A percentile compares a stretch with the other conserved stretches of the same genome.
phyloP scores from a whole-genome alignment of 2,329 filamentous ascomycete genomes.

The Sarocladium strictum region DNA sequence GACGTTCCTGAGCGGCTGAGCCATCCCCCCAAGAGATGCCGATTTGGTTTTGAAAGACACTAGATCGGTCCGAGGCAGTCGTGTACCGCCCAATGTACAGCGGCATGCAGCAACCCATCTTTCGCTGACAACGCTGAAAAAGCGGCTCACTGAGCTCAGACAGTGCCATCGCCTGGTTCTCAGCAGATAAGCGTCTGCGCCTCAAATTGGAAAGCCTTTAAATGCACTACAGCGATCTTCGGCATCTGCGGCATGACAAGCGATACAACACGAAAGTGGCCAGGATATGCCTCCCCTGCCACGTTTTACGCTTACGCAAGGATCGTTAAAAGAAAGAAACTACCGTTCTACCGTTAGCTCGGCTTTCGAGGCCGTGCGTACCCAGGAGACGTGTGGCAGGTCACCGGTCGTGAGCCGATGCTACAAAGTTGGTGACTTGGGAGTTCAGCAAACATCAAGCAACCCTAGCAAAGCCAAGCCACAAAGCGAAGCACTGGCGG shows the following conservation, averaged over 20 bases:
- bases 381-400: background rate
- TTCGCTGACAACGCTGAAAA: background rate
- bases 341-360: slow-evolving; percentile 4
- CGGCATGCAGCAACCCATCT: background rate
- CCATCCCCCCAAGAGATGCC: background rate
- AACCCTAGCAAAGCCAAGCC: no score
- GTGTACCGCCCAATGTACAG: background rate
- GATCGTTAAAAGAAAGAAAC: background rate
- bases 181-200: background rate
- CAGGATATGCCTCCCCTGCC: background rate
- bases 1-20: slow-evolving; percentile 50
- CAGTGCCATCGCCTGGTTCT: background rate
- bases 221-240: no score
- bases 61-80: background rate
- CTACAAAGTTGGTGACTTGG: no score
- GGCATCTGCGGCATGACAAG: background rate
- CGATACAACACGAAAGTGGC: background rate
- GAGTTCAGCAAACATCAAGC: background rate
- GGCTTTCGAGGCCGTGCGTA: slow-evolving; percentile 5
- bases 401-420: background rate
- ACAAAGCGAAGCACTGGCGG: background rate
- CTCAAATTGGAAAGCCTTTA: background rate
- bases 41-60: background rate
- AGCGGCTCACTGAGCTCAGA: background rate
- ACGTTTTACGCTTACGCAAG: background rate